phyloP scores from a whole-genome alignment of 2,329 filamentous ascomycete genomes.

The Cladophialophora psammophila region DNA sequence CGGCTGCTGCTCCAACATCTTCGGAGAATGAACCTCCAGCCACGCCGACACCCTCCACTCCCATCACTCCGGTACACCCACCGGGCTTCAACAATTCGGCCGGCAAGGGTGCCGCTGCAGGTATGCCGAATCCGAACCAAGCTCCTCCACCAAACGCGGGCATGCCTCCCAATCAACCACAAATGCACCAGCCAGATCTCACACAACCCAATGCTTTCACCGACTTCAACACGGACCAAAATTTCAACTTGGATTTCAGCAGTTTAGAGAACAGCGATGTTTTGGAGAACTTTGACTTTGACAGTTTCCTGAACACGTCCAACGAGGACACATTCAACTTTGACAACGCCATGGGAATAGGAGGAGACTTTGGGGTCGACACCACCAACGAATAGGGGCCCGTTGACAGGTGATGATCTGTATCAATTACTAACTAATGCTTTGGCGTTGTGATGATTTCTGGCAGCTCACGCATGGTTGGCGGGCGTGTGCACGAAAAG shows the following conservation, averaged over 20 bases:
- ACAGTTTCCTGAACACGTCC: conserved; percentile 68
- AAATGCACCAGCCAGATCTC: conserved; percentile 41
- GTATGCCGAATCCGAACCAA: conserved; percentile 43
- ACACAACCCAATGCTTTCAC: conserved; percentile 33
- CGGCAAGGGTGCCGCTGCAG: conserved; percentile 46
- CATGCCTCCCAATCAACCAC: conserved; percentile 41
- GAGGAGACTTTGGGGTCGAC: conserved; percentile 47
- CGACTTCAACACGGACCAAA: conserved; percentile 33
- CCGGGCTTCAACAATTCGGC: conserved; percentile 53
- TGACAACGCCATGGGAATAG: conserved; percentile 51
- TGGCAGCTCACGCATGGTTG: conserved; percentile 27
- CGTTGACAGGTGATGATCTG: conserved; percentile 20
- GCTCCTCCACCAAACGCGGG: conserved; percentile 46
- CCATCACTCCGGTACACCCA: conserved; percentile 57
- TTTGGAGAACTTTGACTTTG: conserved; percentile 68
- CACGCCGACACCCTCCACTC: conserved; percentile 58
- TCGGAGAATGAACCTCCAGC: conserved; percentile 55
- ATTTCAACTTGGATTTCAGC: conserved; percentile 48
- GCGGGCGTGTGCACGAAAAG: conserved; percentile 25
- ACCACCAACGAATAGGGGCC: conserved; percentile 33
- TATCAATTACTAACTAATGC: conserved; percentile 34
- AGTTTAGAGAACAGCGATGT: conserved; percentile 56
- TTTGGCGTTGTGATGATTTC: conserved; percentile 32
- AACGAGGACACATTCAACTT: conserved; percentile 56
- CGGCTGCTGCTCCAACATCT: conserved; percentile 51